These are phyloP conservation scores for Mimosa bimucronata DNA, from an alignment of 306 rosid species.

Conservation along the genomic window DNA sequence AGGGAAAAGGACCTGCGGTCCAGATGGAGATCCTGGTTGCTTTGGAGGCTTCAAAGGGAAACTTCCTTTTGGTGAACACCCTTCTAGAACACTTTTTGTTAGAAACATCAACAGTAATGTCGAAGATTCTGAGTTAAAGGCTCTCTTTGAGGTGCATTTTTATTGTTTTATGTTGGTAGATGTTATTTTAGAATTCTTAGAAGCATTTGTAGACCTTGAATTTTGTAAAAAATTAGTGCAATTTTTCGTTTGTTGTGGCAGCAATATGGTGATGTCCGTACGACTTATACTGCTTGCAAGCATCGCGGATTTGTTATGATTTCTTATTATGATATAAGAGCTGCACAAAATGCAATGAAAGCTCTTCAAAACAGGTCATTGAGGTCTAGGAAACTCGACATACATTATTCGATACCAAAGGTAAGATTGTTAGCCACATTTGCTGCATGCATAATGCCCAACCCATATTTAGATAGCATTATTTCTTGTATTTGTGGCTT, in stretches of 20 bases:
- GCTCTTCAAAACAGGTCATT: conserved; percentile 69
- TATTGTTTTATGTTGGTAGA: conserved; percentile 28
- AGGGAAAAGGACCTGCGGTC: conserved; percentile 40
- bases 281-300: conserved; percentile 76
- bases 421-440: conserved; percentile 42
- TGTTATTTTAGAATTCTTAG: conserved; percentile 34
- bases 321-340: conserved; percentile 74
- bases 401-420: conserved; percentile 85
- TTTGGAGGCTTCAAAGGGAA: conserved; percentile 58
- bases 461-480: conserved; percentile 5
- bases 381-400: conserved; percentile 70
- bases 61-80: conserved; percentile 61
- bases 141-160: conserved; percentile 77
- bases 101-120: conserved; percentile 74
- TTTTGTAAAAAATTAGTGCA: conserved; percentile 31
- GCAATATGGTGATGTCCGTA: conserved; percentile 76
- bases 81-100: conserved; percentile 85
- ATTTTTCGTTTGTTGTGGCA: conserved; percentile 44
- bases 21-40: conserved; percentile 52
- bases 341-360: conserved; percentile 75
- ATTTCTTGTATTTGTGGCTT: conserved; percentile 29
- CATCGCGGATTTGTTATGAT: conserved; percentile 86
- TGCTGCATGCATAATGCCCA: conserved; percentile 30
- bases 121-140: conserved; percentile 72
- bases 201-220: conserved; percentile 29